Evolutionary conservation across 2,329 filamentous ascomycete species (phyloP).

Genomic region (Fusarium graminum): DNA sequence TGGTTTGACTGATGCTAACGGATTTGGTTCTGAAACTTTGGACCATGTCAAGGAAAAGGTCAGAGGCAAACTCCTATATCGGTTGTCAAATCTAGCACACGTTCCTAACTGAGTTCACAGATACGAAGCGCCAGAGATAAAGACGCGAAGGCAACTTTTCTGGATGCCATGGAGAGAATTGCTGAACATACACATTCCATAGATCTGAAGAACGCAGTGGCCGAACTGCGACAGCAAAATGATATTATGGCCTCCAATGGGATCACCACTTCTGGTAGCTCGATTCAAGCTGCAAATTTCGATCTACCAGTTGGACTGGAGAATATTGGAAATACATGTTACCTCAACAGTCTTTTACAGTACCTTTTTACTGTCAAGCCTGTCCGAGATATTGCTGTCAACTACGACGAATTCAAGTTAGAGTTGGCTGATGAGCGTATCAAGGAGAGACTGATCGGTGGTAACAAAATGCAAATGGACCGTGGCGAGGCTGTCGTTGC

Average conservation of each 20-base stretch:
- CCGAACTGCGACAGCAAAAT: conserved; percentile 47
- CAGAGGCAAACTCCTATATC: conserved; percentile 5
- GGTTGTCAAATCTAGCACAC: neutral
- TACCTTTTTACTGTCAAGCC: conserved; percentile 92
- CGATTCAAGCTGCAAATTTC: conserved; percentile 49
- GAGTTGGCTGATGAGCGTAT: conserved; percentile 74
- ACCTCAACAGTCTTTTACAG: conserved; percentile 95
- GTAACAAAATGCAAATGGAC: conserved; percentile 65
- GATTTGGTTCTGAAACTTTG: conserved; percentile 46
- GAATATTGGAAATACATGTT: conserved; percentile 98
- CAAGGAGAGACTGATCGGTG: conserved; percentile 79
- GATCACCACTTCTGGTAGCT: neutral
- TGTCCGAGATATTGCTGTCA: conserved; percentile 82
- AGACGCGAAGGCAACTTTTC: conserved; percentile 50
- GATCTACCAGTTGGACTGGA: conserved; percentile 85
- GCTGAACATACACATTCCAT: conserved; percentile 51
- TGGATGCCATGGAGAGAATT: conserved; percentile 55
- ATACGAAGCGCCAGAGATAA: conserved; percentile 46
- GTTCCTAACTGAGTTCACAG: conserved; percentile 41
- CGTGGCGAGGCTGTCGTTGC: conserved; percentile 72
- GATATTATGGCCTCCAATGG: conserved; percentile 40
- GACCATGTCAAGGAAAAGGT: conserved; percentile 50
- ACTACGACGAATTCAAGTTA: conserved; percentile 79
- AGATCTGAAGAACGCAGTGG: conserved; percentile 48
- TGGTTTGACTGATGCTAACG: conserved; percentile 43